These are phyloP conservation scores for Nakaseomyces glabratus DNA, from an alignment of 1,139 yeast genomes.

Conservation along the genomic window DNA sequence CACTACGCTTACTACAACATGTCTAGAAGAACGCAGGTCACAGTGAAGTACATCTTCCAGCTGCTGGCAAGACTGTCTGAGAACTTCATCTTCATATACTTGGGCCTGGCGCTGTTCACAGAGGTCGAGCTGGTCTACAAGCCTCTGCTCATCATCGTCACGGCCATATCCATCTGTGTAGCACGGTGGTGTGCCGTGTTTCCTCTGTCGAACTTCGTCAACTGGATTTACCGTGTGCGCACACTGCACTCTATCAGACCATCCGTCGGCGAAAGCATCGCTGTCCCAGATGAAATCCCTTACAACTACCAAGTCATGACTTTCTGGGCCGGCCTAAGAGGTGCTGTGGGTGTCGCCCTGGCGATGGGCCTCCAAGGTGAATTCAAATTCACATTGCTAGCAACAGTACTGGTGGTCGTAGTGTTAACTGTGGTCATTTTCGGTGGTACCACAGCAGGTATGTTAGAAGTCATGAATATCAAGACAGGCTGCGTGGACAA, in stretches of 20 bases:
- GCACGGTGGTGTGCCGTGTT: conserved; percentile 98
- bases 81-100: conserved; percentile 89
- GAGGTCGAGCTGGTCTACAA: conserved; percentile 92
- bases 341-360: conserved; percentile 98
- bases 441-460: conserved; percentile 97
- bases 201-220: conserved; percentile 79
- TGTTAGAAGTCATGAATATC: conserved; percentile 91
- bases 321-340: conserved; percentile 98
- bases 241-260: conserved; percentile 26
- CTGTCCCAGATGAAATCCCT: conserved; percentile 81
- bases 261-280: conserved; percentile 34
- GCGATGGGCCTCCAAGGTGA: conserved; percentile 98
- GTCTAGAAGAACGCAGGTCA: conserved; percentile 95
- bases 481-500: conserved; percentile 86
- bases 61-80: conserved; percentile 89
- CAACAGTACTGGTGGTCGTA: conserved; percentile 93
- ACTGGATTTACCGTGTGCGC: conserved; percentile 63
- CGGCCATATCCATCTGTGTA: conserved; percentile 82
- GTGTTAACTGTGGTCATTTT: conserved; percentile 91
- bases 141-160: conserved; percentile 82
- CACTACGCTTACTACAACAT: conserved; percentile 96
- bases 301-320: conserved; percentile 98
- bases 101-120: conserved; percentile 89
- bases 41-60: conserved; percentile 90
- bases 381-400: conserved; percentile 76